Evolutionary conservation across 129 eudicot genomes (phyloP).

Genomic region (Artemisia tridentata): DNA sequence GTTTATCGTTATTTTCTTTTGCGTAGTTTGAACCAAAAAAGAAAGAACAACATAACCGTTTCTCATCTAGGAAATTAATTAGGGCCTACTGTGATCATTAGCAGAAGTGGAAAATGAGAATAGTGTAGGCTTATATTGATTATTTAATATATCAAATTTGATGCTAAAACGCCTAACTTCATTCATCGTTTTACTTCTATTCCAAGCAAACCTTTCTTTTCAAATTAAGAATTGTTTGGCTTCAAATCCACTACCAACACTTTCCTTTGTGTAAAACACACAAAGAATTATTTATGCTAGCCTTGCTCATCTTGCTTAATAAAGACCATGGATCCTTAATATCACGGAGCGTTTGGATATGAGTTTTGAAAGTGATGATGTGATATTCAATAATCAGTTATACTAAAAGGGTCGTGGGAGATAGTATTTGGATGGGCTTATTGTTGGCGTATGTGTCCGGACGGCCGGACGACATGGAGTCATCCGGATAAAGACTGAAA

Average conservation of each 20-base stretch:
- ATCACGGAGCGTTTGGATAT: no score
- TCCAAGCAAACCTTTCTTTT: slow-evolving; percentile 36
- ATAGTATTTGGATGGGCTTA: no score
- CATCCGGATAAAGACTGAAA: no score
- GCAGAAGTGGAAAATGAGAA: slow-evolving; percentile 23
- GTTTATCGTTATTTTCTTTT: slow-evolving; percentile 1
- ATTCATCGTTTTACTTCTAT: slow-evolving; percentile 22
- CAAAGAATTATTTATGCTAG: background rate
- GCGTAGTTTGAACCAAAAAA: slow-evolving; percentile 22
- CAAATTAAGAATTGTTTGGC: slow-evolving; percentile 22
- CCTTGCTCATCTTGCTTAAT: background rate
- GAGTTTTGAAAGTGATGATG: no score
- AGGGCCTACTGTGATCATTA: slow-evolving; percentile 32
- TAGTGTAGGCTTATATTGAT: slow-evolving; percentile 13
- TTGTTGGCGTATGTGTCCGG: no score
- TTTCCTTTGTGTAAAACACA: slow-evolving; percentile 13
- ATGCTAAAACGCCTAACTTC: slow-evolving; percentile 44
- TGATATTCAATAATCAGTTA: no score
- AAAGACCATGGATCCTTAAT: no score
- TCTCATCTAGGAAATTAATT: slow-evolving; percentile 24
- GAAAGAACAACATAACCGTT: slow-evolving; percentile 4
- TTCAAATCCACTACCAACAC: slow-evolving; percentile 27
- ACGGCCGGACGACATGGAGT: no score
- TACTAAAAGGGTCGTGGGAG: no score
- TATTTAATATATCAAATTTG: slow-evolving; percentile 14